Base-by-base conservation (phyloP, 768 basidiomycete genomes). In the Fomitopsis serialis region DNA sequence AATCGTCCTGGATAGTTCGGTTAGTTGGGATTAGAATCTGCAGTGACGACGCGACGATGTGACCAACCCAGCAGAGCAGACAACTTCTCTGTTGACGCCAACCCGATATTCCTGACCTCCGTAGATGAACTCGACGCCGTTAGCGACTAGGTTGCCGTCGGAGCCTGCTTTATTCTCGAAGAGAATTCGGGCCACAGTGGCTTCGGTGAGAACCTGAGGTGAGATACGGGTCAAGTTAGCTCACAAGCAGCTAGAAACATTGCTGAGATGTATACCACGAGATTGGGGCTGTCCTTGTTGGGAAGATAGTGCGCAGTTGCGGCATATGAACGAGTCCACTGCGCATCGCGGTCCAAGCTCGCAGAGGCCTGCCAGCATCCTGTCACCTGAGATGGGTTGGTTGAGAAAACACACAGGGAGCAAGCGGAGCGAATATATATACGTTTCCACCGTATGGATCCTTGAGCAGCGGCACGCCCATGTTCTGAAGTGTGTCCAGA, bases 21-120 rank as follows among this genome's bases (percentile, higher is more conserved):
- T 13, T 23, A 45, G 19, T 3, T 29, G n/a, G 44, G 19, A 45
- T 8, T 34, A n/a, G 13, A 42, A 43, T 15, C 11, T 23, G 3
- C 15, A 48, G n/a, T 25, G 35, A 44, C 7, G 25, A n/a, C n/a
- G n/a, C n/a, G n/a, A n/a, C n/a, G n/a, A n/a, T n/a, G n/a, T n/a
- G n/a, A n/a, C 66, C 13, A 27, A 68, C 69, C 70, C 70, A 11
- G 70, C 65, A 23, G 58, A 63, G 2, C 77, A 54, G 51, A 79
- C 73, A 42, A 76, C 76, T 56, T 80, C 78, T 49, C 70, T 70
- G 53, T 57, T 58, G 13, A 70, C 74, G 36, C 64, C 60, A 8
- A 71, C 70, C 10, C 58, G 58, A 53, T 71, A 64, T 7, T 45
- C 48, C 27, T 61, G 45, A 1, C 64, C 68, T 11, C 47, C 52